These are phyloP conservation scores for Claviceps digitariae DNA, from an alignment of 2,329 filamentous ascomycete genomes.

Conservation along the genomic window DNA sequence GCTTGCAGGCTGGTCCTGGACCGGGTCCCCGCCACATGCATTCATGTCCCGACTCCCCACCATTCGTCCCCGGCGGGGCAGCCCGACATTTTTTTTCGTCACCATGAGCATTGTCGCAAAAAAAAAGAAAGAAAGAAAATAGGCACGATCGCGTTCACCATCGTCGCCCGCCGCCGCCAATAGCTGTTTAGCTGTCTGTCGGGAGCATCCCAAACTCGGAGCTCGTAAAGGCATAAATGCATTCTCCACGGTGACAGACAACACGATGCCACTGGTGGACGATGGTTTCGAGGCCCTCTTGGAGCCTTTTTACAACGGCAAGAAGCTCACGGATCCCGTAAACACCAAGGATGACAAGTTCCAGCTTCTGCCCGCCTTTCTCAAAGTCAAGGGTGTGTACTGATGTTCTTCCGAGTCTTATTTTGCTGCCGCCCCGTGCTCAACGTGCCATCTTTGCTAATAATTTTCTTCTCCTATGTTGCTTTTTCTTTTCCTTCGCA, in stretches of 20 bases:
- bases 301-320: constrained; percentile 55
- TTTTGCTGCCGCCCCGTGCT: not conserved
- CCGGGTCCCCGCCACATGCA: no score
- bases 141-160: not conserved
- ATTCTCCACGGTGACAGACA: constrained; percentile 9
- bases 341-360: constrained; percentile 74
- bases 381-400: constrained; percentile 72
- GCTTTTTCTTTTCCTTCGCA: not conserved
- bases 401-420: constrained; percentile 10
- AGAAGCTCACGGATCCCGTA: constrained; percentile 52
- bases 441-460: not conserved
- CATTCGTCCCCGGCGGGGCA: not conserved
- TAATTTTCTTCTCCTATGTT: not conserved
- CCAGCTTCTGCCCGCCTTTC: constrained; percentile 90
- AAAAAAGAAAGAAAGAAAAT: not conserved
- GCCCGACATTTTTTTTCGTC: not conserved
- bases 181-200: not conserved
- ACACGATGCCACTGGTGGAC: constrained; percentile 40
- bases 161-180: not conserved
- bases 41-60: no score
- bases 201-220: not conserved
- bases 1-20: not conserved
- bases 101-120: not conserved
- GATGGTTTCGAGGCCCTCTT: constrained; percentile 53
- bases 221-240: constrained; percentile 16